Base-by-base conservation (phyloP, 2,329 filamentous ascomycete genomes). In the Corynespora cassiicola region DNA sequence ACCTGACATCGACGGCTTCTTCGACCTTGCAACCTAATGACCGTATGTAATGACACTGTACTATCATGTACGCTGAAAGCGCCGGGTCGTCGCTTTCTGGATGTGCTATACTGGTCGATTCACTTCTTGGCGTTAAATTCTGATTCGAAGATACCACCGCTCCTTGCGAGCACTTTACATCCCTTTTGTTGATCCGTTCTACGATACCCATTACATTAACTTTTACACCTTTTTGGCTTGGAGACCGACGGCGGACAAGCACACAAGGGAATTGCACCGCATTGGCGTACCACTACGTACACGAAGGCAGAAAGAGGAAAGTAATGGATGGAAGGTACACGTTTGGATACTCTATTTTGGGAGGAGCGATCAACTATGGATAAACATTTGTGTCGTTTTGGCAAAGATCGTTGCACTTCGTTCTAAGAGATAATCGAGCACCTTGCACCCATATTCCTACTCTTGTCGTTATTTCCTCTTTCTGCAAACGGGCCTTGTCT, bases 171-270 rank as follows among this genome's bases (percentile, higher is more conserved):
- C 52, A 41, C 33, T 50, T 49, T 45, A 16, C 24, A 33, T 54
- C 55, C 51, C 42, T 40, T 53, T 42, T 54, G 44, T 58, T 45
- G 33, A 45, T 47, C 36, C 48, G 50, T 53, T 52, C 33, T 44
- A 65, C 60, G 63, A 67, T 67, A 67, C 63, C 63, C 63, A 67
- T 63, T 65, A 58, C 54, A 59, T 52, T 49, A 39, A n/a, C 40
- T 33, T 49, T 45, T 47, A 42, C 44, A 48, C 39, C 23, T 42
- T 45, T 38, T 58, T 49, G 31, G 35, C 51, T 48, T 45, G 50
- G 53, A 43, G 46, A 49, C 51, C 54, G 47, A 57, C 50, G 56
- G 53, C 54, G 42, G 43, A 43, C 47, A 26, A 27, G 47, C 50
- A 54, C 42, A 50, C 48, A 53, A 29, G 40, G n/a, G 22, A 7